Conservation (phyloP, 2,329 filamentous ascomycete genomes). For the Exophiala bonariae region DNA sequence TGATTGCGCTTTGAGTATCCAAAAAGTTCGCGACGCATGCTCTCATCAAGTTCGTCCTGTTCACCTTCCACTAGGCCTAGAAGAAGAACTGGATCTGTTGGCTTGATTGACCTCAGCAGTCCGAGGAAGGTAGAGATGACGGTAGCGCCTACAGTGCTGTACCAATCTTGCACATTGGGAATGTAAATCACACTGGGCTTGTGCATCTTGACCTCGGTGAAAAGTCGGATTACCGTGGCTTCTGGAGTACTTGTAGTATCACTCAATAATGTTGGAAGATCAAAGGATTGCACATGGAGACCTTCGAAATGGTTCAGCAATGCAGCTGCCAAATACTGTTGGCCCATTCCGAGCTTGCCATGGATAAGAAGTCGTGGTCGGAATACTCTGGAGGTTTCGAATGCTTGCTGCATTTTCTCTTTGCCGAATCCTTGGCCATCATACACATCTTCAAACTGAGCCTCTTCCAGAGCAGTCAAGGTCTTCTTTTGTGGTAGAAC, state of each 20-base stretch:
- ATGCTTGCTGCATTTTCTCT: constrained; percentile 74
- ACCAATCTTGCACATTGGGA: constrained; percentile 87
- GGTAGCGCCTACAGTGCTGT: constrained; percentile 63
- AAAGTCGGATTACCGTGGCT: constrained; percentile 84
- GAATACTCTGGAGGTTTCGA: constrained; percentile 85
- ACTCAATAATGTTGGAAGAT: constrained; percentile 80
- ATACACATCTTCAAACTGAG: constrained; percentile 84
- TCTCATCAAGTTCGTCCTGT: constrained; percentile 61
- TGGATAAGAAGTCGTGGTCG: constrained; percentile 81
- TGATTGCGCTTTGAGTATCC: constrained; percentile 80
- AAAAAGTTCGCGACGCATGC: constrained; percentile 75
- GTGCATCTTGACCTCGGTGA: constrained; percentile 88
- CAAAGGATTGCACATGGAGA: constrained; percentile 91
- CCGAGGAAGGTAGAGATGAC: constrained; percentile 79
- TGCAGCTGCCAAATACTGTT: constrained; percentile 82
- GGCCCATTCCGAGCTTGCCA: constrained; percentile 87
- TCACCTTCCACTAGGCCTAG: constrained; percentile 84
- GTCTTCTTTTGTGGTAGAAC: constrained; percentile 83
- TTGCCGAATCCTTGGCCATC: constrained; percentile 80
- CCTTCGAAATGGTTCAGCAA: constrained; percentile 89
- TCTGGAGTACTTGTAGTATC: constrained; percentile 80
- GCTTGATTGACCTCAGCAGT: constrained; percentile 77
- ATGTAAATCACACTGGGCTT: constrained; percentile 97
- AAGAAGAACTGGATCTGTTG: constrained; percentile 85
- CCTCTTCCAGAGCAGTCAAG: constrained; percentile 87